Evolutionary conservation across 805 yeast species (phyloP), one percentile per base, ranked within the genome.

Genomic region (Clavispora carvajalis): DNA sequence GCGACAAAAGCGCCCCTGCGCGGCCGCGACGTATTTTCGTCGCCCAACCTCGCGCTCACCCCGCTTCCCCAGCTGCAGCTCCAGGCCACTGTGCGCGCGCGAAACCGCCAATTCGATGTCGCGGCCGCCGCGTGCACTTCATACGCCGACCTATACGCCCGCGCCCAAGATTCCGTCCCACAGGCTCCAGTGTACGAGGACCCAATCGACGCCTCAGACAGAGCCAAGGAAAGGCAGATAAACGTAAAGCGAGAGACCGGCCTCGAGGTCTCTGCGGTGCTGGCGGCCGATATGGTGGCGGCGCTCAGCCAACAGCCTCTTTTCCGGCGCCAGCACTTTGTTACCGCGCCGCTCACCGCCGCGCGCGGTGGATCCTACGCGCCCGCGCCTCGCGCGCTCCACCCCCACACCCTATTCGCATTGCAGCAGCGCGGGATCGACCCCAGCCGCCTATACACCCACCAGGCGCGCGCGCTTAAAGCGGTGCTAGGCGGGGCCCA

Each of bases 291-390:
- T 2, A 61, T 88, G 60, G 61, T 88, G 3, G 59, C 62, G 3
- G 65, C 65, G 0, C 57, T 88, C 16, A 70, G 74, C 43, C 36
- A 52, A 3, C 57, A 73, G 1, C 72, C 75, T 1, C 69, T 76
- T 33, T 88, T 84, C 55, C 69, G 67, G 44, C 71, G 73, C 34
- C 96, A 88, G 55, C 79, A 88, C 15, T 76, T 73, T 9, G 71
- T 67, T 2, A 64, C 69, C 41, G 72, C 78, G 4, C 65, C 76
- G 3, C 58, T 76, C 28, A 57, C 67, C 10, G 73, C 74, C 0
- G 60, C 73, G 3, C 68, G 74, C 42, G 51, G 48, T 0, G 80
- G 93, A 0, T 15, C 17, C 11, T 15, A 13, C 30, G 30, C 30
- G 30, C 30, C 30, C 30, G 30, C 30, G 17, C 30, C 30, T 4